phyloP scores from a whole-genome alignment of 2,329 filamentous ascomycete genomes.

The Aschersonia sp. region DNA sequence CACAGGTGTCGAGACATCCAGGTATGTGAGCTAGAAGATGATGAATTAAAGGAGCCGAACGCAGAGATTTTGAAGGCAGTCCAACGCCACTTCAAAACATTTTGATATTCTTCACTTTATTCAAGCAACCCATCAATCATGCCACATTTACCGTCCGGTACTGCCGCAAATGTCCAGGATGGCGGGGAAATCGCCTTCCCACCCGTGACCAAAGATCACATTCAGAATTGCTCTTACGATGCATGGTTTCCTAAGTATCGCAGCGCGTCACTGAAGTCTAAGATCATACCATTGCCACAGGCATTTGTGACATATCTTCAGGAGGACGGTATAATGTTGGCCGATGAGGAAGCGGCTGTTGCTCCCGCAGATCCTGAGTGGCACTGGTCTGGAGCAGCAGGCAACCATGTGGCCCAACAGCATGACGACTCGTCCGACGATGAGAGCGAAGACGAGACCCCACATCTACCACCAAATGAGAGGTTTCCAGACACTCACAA shows the following conservation, averaged over 20 bases:
- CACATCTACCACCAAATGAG: conserved; percentile 32
- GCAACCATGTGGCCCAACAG: conserved; percentile 12
- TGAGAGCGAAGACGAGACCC: conserved; percentile 30
- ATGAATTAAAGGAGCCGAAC: no score
- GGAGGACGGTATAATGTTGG: conserved; percentile 84
- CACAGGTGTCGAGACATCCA: no score
- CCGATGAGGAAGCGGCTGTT: conserved; percentile 45
- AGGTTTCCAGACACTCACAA: conserved; percentile 61
- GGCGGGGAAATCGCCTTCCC: conserved; percentile 50
- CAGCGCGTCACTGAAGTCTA: conserved; percentile 68
- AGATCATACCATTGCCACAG: conserved; percentile 62
- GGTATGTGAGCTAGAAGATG: no score
- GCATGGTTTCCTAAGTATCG: conserved; percentile 82
- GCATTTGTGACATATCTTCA: conserved; percentile 77
- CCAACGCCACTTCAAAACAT: not conserved
- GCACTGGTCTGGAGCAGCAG: conserved; percentile 18
- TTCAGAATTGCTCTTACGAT: conserved; percentile 89
- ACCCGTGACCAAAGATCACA: conserved; percentile 71
- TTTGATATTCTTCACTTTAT: no score
- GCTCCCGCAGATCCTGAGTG: conserved; percentile 44
- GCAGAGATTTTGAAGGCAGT: not conserved
- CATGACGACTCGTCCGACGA: conserved; percentile 28
- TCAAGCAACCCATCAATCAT: conserved; percentile 8
- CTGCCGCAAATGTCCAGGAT: conserved; percentile 5
- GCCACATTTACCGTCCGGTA: conserved; percentile 17